Evolutionary conservation across 2,329 filamentous ascomycete genomes (phyloP).

Genomic region (Thielaviopsis euricoi): DNA sequence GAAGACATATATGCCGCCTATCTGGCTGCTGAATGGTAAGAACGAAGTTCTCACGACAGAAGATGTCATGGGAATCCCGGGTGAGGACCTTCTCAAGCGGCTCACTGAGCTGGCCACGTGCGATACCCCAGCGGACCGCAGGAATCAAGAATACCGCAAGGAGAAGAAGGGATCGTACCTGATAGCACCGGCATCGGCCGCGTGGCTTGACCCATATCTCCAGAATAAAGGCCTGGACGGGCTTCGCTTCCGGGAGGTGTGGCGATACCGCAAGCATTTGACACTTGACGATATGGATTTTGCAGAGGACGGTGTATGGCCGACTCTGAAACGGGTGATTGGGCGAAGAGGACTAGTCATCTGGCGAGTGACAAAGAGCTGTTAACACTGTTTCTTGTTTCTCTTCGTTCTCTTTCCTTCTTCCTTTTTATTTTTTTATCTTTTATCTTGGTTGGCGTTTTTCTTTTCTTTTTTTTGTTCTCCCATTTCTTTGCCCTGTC

Average conservation of each 20-base stretch:
- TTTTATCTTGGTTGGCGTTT: slow-evolving; percentile 9
- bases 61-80: slow-evolving; percentile 59
- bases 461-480: slow-evolving; percentile 13
- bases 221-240: slow-evolving; percentile 41
- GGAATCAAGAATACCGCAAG: slow-evolving; percentile 39
- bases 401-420: slow-evolving; percentile 12
- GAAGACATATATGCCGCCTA: slow-evolving; percentile 72
- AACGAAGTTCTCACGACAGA: slow-evolving; percentile 53
- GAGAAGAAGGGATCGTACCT: slow-evolving; percentile 50
- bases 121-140: slow-evolving; percentile 38
- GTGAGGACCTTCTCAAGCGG: slow-evolving; percentile 40
- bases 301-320: slow-evolving; percentile 58
- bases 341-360: slow-evolving; percentile 43
- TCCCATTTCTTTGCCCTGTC: too few species aligned
- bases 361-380: slow-evolving; percentile 51
- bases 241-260: slow-evolving; percentile 51
- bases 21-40: slow-evolving; percentile 64
- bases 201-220: slow-evolving; percentile 49
- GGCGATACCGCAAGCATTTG: slow-evolving; percentile 50
- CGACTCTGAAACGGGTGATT: slow-evolving; percentile 51
- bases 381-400: slow-evolving; percentile 15
- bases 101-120: slow-evolving; percentile 45
- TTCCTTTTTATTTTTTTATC: slow-evolving; percentile 8
- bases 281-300: slow-evolving; percentile 72
- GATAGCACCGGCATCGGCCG: slow-evolving; percentile 56